Evolutionary conservation across 2,329 filamentous ascomycete species (phyloP).

Genomic region (Colletotrichum shisoi): DNA sequence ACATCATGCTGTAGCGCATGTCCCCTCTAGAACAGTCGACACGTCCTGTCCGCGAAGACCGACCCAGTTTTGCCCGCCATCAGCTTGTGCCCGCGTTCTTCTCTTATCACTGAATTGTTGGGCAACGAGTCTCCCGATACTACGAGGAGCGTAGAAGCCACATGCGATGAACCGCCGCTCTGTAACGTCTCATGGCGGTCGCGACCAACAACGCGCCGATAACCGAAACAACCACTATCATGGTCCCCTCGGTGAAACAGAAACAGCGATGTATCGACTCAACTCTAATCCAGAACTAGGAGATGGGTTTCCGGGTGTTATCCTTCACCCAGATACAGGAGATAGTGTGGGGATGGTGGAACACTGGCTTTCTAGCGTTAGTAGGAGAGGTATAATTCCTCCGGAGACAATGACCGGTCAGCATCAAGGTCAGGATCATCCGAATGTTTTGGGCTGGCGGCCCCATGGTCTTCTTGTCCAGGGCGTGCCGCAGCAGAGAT

Average conservation of each 20-base stretch:
- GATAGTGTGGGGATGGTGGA: slow-evolving; percentile 13
- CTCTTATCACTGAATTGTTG: neutral
- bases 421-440: neutral
- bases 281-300: neutral
- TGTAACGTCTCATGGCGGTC: neutral
- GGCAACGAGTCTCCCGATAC: no score
- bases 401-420: neutral
- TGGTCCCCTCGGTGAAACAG: neutral
- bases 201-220: neutral
- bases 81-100: no score
- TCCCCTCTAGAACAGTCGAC: neutral
- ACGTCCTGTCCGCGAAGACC: neutral
- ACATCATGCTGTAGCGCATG: neutral
- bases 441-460: slow-evolving; percentile 2
- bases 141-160: neutral
- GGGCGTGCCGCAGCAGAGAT: neutral
- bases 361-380: slow-evolving; percentile 30
- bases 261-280: no score
- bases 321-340: neutral
- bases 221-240: neutral
- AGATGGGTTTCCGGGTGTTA: neutral
- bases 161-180: slow-evolving; percentile 11
- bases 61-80: neutral
- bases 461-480: slow-evolving; percentile 18
- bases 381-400: slow-evolving; percentile 4